Conservation (phyloP, 805 yeast genomes). For the Clavispora asparagi region DNA sequence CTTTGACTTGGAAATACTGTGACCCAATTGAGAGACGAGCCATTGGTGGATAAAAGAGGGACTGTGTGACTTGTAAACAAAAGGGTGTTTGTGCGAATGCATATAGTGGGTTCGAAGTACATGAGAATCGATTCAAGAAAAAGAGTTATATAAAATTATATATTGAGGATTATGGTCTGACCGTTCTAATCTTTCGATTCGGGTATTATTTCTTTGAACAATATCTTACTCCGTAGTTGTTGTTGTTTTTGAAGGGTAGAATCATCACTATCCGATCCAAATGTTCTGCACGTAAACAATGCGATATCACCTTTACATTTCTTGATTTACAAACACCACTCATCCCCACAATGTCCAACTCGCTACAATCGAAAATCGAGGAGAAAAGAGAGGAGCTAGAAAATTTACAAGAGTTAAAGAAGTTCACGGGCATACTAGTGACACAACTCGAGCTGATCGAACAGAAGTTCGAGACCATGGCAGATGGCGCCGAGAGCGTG, state of each 20-base stretch:
- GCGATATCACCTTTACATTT: background rate
- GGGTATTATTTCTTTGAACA: too few species aligned
- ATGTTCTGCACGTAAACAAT: background rate
- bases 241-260: too few species aligned
- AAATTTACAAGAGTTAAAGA: conserved; percentile 42
- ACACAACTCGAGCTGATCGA: conserved; percentile 44
- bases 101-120: background rate
- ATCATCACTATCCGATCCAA: background rate
- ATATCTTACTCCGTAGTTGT: too few species aligned
- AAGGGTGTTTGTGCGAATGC: conserved; percentile 1
- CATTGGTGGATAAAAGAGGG: conserved; percentile 2
- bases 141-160: too few species aligned
- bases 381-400: conserved; percentile 51
- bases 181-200: too few species aligned
- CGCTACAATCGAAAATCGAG: conserved; percentile 24
- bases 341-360: background rate
- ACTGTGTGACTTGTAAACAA: conserved; percentile 1
- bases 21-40: conserved; percentile 12
- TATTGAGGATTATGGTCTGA: too few species aligned
- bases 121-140: too few species aligned
- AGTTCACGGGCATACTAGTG: conserved; percentile 42
- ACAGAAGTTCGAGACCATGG: conserved; percentile 42
- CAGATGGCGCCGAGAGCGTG: conserved; percentile 57
- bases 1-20: conserved; percentile 8
- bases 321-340: background rate